A percentile compares a stretch with the other conserved stretches of the same genome.
Conservation (phyloP, 352 stramenopile genomes). For the Pythium myriotylum region DNA sequence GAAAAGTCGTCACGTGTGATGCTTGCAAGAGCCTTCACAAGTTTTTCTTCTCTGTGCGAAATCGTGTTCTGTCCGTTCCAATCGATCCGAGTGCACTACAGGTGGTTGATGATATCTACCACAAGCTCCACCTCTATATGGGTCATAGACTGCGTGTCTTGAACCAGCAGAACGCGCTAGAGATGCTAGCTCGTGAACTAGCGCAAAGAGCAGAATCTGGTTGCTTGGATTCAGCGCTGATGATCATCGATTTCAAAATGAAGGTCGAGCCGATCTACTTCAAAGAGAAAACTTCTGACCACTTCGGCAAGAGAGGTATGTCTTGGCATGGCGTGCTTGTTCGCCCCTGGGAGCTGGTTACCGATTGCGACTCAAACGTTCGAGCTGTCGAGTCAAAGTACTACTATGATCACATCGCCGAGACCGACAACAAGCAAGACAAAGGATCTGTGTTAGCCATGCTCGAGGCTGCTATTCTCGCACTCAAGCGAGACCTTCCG, state of each 20-base stretch:
- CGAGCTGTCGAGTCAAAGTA: background rate
- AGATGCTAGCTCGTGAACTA: too few relatives aligned
- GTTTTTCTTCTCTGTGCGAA: background rate
- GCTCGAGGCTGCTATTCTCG: background rate
- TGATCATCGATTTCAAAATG: background rate
- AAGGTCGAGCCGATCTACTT: background rate
- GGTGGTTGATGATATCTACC: background rate
- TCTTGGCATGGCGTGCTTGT: background rate
- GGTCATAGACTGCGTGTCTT: background rate
- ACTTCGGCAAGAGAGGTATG: background rate
- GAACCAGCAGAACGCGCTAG: background rate
- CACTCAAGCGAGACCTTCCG: background rate
- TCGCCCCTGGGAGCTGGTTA: background rate
- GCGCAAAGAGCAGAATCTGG: background rate
- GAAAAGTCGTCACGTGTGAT: background rate
- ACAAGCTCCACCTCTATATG: background rate
- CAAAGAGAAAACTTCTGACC: too few relatives aligned
- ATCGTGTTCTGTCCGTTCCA: too few relatives aligned
- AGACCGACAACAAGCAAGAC: too few relatives aligned
- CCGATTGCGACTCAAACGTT: background rate
- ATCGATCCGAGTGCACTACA: background rate
- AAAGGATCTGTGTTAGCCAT: background rate
- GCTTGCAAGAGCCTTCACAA: background rate
- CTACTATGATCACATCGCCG: too few relatives aligned
- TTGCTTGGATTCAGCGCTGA: background rate